These are phyloP conservation scores for Plasmodium knowlesi DNA, from an alignment of 169 alveolate genomes.

Conservation along the genomic window DNA sequence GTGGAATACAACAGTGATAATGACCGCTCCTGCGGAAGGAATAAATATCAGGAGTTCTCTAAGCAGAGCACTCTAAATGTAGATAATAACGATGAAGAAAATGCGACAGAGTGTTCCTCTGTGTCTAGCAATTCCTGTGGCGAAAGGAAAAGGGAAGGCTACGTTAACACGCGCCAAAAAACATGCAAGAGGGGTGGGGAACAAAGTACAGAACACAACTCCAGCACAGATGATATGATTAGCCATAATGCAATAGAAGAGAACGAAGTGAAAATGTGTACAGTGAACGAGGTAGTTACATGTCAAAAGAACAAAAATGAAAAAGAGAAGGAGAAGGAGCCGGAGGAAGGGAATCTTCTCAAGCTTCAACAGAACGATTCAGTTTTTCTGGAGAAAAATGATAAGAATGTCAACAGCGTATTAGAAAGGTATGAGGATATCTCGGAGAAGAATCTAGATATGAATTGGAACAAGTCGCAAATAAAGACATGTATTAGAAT, in stretches of 20 bases:
- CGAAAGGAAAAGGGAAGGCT: not conserved
- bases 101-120: constrained; percentile 6
- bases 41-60: constrained; percentile 41
- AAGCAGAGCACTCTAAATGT: constrained; percentile 53
- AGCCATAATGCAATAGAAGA: not conserved
- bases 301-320: not conserved
- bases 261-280: not conserved
- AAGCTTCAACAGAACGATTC: not conserved
- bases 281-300: not conserved
- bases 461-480: constrained; percentile 71
- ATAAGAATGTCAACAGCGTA: not conserved
- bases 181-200: not conserved
- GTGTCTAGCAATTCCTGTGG: not conserved
- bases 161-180: not conserved
- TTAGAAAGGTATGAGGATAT: constrained; percentile 16
- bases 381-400: constrained; percentile 14
- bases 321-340: not conserved
- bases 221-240: not conserved
- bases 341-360: not conserved
- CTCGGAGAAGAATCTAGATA: constrained; percentile 39
- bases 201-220: not conserved
- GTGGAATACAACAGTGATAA: constrained; percentile 35
- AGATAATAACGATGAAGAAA: constrained; percentile 39
- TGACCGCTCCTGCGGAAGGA: constrained; percentile 19
- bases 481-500: constrained; percentile 75